Base-by-base conservation (phyloP, 768 basidiomycete genomes). In the Pleurotus citrinopileatus region DNA sequence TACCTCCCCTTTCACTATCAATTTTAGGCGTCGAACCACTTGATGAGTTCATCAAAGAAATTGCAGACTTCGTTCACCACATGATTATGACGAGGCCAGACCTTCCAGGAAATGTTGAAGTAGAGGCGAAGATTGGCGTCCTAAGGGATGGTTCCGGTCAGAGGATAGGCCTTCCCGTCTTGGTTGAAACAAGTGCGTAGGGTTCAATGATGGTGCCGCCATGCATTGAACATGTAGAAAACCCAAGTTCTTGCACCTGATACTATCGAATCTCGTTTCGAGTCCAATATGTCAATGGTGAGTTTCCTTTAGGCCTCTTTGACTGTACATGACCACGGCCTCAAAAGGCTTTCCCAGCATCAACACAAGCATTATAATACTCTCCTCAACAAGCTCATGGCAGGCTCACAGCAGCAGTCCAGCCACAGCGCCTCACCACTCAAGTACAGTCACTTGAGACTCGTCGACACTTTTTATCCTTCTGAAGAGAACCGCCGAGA, bases 261-360 rank as follows among this genome's bases (percentile, higher is more conserved):
- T 48, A 71, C 66, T 28, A 57, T 80, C 2, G 85, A 90, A 46
- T 65, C 84, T 53, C 84, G 85, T 10, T 98, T 98, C 67, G 90
- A 94, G 67, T 89, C 92, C 56, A 94, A 96, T 65, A 98, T 99
- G 95, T 81, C 91, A 38, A 70, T 77, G 58, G 92, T 96, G 65
- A 63, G 88, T 79, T 23, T 56, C 53, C 27, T 19, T 9, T 19
- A 23, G 54, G 53, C 45, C 44, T 40, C 36, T 54, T 32, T 19
- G 32, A 15, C 22, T 12, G 5, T 10, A 22, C 32, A 54, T 60
- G 47, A 52, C 52, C 47, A 42, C 57, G 51, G 43, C 44, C 50
- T 52, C 34, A 54, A 55, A 34, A n/a, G 37, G 47, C 29, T 6
- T 27, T 52, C 37, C 40, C 36, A 96, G 92, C 71, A 72, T 59